Evolutionary conservation across 176 grass and related monocot species (phyloP), one percentile per base, ranked within the genome.

Genomic region (Cenchrus americanus): DNA sequence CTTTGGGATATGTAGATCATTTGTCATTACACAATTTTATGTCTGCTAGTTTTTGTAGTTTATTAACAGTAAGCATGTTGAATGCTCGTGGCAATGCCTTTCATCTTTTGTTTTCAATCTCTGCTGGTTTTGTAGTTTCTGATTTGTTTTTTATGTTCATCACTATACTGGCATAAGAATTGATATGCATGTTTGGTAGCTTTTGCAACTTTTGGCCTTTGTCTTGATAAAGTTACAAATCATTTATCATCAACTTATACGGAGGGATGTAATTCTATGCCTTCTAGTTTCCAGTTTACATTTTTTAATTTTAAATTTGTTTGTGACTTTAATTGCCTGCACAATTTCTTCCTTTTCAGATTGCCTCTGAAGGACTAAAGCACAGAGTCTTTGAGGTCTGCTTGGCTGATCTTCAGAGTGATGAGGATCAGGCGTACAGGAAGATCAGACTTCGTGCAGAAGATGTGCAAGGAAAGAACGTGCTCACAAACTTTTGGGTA

Each of bases 401-500:
- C 49, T 78, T 96, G 54, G 93, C 88, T 23, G 93, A 96, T 66
- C 90, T 96, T 57, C 90, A 96, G 66, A 84, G 48, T 47, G 94
- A 97, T 32, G 94, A 96, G 69, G 91, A 96, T 44, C 91, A 96
- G 80, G 77, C 94, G 14, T 93, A 86, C 84, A 81, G 88, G 47
- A 97, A 97, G 75, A 84, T 97, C 85, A 83, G 91, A 62, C 94
- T 97, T 52, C 91, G 94, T 74, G 88, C 91, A 0, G 91, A 97
- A 85, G 91, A 97, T 52, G 84, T 97, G 0, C 94, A 93, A 67
- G 94, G 94, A 10, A 91, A 79, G 41, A 96, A 96, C 52, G 94
- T 96, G 1, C 84, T 96, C 1, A 96, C 94, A 2, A 96, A 96
- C 69, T 96, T 96, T 22, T 96, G 88, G 91, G 94, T 96, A 85